Base-by-base conservation (phyloP, 192 early-diverging fungal species). In the Backusella morwellensis region DNA sequence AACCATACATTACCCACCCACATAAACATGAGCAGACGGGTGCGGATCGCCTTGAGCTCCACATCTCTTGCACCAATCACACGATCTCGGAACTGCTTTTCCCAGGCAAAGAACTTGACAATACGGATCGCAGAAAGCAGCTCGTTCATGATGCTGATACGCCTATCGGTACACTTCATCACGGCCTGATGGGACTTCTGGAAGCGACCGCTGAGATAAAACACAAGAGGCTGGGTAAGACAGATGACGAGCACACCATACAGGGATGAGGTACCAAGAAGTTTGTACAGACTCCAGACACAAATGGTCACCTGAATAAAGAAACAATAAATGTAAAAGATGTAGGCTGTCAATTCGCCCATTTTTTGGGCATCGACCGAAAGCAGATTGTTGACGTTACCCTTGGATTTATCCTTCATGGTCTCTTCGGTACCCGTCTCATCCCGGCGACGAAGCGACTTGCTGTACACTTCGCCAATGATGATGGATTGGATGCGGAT, bases 61-160 rank as follows among this genome's bases (percentile, higher is more conserved):
- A 83, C 82, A 15, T 88, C 82, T 29, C 93, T 89, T 35, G 89
- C 88, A 21, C 75, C 86, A 3, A 86, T 84, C 19, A 98, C 87
- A 41, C 89, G 87, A 34, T 87, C 83, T 38, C 91, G 78, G 75
- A 98, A 95, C 54, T 88, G 83, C 70, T 86, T 74, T 82, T 95
- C 91, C 95, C 95, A 96, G 19, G 91, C 93, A 85, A 95, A 95
- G 73, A 98, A 90, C 83, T 99, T 99, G 73, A 99, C 90, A 34
- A 98, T 93, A 36, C 95, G 90, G 50, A 99, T 97, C 29, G 95
- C 96, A 76, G 91, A 88, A 66, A 97, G 84, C 71, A 95, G 83
- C 80, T 98, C 96, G 47, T 95, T 96, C 63, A 95, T 89, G 74
- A 91, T 85, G 12, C 90, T 89, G 71, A 98, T 85, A 26, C 96